These are phyloP conservation scores for Dioszegia crocea DNA, from an alignment of 768 basidiomycete species.

Conservation along the genomic window DNA sequence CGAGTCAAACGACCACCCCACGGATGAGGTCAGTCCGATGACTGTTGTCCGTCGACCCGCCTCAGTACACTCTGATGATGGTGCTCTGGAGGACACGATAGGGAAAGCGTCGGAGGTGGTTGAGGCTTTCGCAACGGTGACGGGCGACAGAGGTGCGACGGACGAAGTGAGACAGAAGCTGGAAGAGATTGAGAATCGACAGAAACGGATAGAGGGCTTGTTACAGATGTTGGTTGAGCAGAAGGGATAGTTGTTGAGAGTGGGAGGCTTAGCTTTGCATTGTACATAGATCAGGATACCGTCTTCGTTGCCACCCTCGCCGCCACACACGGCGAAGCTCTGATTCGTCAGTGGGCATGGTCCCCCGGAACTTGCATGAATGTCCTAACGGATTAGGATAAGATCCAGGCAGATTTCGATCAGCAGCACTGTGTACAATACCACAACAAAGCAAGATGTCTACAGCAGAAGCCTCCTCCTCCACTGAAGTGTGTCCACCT, in stretches of 20 bases:
- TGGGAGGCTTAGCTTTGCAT: too few species aligned
- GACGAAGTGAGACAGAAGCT: constrained; percentile 17
- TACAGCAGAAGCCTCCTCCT: neutral
- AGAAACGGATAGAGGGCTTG: constrained; percentile 42
- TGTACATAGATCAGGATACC: too few species aligned
- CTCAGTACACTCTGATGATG: neutral
- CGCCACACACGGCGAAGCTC: too few species aligned
- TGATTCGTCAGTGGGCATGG: neutral
- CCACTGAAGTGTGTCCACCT: neutral
- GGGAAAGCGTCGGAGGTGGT: constrained; percentile 37
- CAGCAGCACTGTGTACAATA: too few species aligned
- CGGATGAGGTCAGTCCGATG: constrained; percentile 5
- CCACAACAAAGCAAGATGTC: neutral
- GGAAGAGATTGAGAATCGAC: constrained; percentile 38
- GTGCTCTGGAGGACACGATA: constrained; percentile 1
- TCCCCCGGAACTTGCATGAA: neutral
- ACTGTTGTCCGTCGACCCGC: neutral
- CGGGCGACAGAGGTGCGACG: constrained; percentile 9
- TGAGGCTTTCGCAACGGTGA: neutral
- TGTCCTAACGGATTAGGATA: neutral
- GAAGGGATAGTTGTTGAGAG: neutral
- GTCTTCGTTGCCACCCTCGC: too few species aligned
- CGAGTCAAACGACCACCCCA: neutral
- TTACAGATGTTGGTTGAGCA: constrained; percentile 25
- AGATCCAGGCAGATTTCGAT: too few species aligned